Base-by-base conservation (phyloP, 129 eudicot genomes). In the Calendula officinalis region DNA sequence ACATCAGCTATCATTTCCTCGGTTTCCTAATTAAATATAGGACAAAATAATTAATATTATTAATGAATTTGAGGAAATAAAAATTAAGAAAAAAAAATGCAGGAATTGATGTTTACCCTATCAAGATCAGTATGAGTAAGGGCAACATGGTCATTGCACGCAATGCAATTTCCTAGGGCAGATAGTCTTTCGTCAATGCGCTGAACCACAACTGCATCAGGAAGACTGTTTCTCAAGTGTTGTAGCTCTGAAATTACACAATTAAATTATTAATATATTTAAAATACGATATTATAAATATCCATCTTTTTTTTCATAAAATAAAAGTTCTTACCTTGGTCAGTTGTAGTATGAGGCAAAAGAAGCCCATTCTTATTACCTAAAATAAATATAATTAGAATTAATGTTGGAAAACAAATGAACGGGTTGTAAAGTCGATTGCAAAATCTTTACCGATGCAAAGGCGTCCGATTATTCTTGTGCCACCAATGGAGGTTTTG, bases 121-220 rank as follows among this genome's bases (percentile, higher is more conserved):
- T 92, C 98, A 60, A 92, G 96, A 83, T 92, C 96, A 64, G 91
- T 82, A 68, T 88, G 95, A 15, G 95, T 75, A 70, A 92, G 91
- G 62, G 98, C 95, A 83, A 92, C 98, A 79, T 92, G 94, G 69
- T 92, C 98, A 85, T 92, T 92, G 82, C 98, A 92, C 13, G 98
- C 86, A 64, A 92, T 85, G 84, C 96, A 92, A 74, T 92, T 92
- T 13, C 96, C 98, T 32, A 88, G 81, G 17, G 98, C 98, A 54
- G 96, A 85, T 58, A 88, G 67, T 58, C 89, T 79, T 77, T 88
- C 98, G 30, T 92, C 96, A 64, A 88, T 79, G 34, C 96, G 95
- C 69, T 85, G 96, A 70, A 92, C 96, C 55, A 85, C 95, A 57
- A 92, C 96, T 59, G 83, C 76, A 69, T 92, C 98, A 0, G 98